Conservation (phyloP, 2,329 filamentous ascomycete genomes). For the Fusarium coffeatum region DNA sequence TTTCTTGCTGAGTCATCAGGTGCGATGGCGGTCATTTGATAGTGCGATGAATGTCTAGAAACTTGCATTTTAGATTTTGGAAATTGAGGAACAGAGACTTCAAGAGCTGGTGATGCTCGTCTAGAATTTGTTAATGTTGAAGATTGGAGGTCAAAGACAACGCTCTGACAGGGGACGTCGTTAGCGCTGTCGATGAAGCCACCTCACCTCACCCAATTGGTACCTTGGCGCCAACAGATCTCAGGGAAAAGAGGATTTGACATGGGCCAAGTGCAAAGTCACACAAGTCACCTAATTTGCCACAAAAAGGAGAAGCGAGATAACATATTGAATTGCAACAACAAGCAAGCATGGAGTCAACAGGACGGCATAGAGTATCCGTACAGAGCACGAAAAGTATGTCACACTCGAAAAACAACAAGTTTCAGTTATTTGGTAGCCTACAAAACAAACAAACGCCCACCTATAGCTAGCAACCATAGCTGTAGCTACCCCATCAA, state of each 20-base stretch:
- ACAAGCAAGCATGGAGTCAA: background rate
- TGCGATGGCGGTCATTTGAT: rapidly evolving
- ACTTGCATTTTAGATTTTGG: background rate
- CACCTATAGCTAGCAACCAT: background rate
- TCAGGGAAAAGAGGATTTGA: background rate
- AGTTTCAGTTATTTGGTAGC: background rate
- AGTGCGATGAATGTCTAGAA: background rate
- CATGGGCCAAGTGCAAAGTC: background rate
- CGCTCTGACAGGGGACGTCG: background rate
- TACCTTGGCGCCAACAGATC: background rate
- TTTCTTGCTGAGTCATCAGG: background rate
- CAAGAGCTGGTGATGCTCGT: background rate
- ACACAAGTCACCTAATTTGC: slow-evolving; percentile 5
- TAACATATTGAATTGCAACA: background rate
- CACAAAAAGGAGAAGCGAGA: slow-evolving; percentile 12
- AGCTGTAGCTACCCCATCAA: slow-evolving; percentile 3
- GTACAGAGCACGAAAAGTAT: background rate
- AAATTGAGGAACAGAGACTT: background rate
- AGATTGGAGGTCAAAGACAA: background rate
- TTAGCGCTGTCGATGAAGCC: slow-evolving; percentile 5
- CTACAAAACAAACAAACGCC: background rate
- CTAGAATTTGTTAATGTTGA: background rate
- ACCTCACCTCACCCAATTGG: background rate
- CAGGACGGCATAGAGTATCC: too few relatives aligned
- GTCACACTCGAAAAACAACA: background rate